phyloP scores from a whole-genome alignment of 75 land plant genomes.

The Picea glauca region DNA sequence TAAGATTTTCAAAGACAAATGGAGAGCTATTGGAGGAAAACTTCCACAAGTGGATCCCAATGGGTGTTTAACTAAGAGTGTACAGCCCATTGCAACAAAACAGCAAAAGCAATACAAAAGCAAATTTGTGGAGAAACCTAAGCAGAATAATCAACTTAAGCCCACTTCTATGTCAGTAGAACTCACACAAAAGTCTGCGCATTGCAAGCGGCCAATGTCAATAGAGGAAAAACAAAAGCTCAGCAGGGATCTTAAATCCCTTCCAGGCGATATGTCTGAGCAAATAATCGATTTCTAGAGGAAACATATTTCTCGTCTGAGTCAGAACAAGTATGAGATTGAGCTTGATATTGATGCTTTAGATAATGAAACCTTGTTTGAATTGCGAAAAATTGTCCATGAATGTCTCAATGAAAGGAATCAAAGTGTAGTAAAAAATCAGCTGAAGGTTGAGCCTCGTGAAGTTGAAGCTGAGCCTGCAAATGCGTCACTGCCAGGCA shows the following conservation, averaged over 20 bases:
- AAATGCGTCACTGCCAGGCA: slow-evolving; percentile 33
- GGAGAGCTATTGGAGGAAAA: too few species aligned
- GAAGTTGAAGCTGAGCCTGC: slow-evolving; percentile 55
- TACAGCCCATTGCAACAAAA: background rate
- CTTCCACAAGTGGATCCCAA: slow-evolving; percentile 27
- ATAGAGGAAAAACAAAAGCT: slow-evolving; percentile 64
- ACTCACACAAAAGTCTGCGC: slow-evolving; percentile 10
- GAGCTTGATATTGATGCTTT: slow-evolving; percentile 84
- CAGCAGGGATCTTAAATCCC: slow-evolving; percentile 40
- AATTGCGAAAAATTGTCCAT: slow-evolving; percentile 58
- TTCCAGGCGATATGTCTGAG: slow-evolving; percentile 48
- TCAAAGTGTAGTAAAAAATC: slow-evolving; percentile 15
- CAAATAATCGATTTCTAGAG: slow-evolving; percentile 65
- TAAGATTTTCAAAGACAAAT: too few species aligned
- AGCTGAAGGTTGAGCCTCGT: slow-evolving; percentile 14
- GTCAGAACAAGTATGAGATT: slow-evolving; percentile 65
- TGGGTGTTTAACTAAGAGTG: background rate
- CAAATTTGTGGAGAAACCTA: slow-evolving; percentile 24
- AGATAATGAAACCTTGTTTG: slow-evolving; percentile 67
- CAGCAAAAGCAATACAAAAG: background rate
- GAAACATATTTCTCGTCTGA: slow-evolving; percentile 25
- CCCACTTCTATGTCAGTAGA: slow-evolving; percentile 11
- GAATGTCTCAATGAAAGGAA: slow-evolving; percentile 42
- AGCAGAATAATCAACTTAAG: background rate
- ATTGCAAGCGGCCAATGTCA: slow-evolving; percentile 56